Conservation (phyloP, 176 grass and related monocot species). For the Carex littledalei region DNA sequence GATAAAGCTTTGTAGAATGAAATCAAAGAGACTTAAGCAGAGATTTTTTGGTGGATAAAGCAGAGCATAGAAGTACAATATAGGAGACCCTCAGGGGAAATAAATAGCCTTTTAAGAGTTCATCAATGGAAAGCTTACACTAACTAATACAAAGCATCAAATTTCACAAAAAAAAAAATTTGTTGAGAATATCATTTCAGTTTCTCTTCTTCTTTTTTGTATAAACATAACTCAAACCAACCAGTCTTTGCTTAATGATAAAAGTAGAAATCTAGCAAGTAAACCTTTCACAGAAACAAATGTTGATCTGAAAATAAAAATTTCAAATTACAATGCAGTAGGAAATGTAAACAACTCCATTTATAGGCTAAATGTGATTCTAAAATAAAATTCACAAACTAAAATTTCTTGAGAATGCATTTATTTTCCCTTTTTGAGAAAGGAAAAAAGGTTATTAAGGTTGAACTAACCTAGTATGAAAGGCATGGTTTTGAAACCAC, state of each 20-base stretch:
- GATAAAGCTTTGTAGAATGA: neutral
- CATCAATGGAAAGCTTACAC: neutral
- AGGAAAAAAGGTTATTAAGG: neutral
- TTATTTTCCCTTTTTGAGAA: conserved; percentile 5
- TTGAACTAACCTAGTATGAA: conserved; percentile 57
- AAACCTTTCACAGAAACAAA: neutral
- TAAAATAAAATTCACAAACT: neutral
- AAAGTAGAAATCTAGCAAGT: neutral
- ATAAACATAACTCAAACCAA: neutral
- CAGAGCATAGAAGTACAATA: neutral
- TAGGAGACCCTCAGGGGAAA: neutral
- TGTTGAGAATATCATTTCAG: neutral
- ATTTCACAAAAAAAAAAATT: neutral
- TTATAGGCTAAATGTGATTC: neutral
- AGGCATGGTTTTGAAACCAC: conserved; percentile 86
- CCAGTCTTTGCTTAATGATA: neutral
- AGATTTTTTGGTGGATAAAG: neutral
- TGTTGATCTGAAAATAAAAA: neutral
- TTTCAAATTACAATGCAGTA: neutral
- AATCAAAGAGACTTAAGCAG: neutral
- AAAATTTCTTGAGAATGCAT: neutral
- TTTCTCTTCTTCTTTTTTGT: neutral
- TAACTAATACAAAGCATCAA: neutral
- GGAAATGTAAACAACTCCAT: neutral
- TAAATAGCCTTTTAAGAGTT: neutral